Evolutionary conservation across 306 rosid genomes (phyloP).

Genomic region (Quercus parvula): DNA sequence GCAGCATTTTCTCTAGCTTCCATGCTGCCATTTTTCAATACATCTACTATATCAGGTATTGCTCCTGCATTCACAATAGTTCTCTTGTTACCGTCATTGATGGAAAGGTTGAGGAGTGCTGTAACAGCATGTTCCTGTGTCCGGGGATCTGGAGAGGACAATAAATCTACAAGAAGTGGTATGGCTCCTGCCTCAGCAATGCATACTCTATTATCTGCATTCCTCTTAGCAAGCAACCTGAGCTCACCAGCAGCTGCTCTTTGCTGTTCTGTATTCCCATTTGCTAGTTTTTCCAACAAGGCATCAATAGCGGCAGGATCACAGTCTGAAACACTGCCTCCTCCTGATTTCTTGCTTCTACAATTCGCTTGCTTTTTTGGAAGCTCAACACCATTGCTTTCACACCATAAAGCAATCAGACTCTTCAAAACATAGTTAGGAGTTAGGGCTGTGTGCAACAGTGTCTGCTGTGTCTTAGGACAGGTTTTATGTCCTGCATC

Average conservation of each 20-base stretch:
- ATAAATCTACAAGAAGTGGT: conserved; percentile 80
- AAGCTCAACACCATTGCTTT: conserved; percentile 90
- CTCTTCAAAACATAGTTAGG: conserved; percentile 98
- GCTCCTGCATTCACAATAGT: conserved; percentile 90
- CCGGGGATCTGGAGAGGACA: conserved; percentile 77
- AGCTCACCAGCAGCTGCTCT: conserved; percentile 97
- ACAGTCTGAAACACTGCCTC: conserved; percentile 69
- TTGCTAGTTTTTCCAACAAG: conserved; percentile 58
- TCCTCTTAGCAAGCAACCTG: conserved; percentile 93
- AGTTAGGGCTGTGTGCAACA: conserved; percentile 84
- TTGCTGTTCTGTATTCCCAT: conserved; percentile 67
- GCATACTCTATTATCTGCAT: conserved; percentile 87
- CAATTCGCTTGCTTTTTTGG: conserved; percentile 74
- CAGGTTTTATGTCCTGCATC: conserved; percentile 96
- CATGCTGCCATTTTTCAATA: conserved; percentile 85
- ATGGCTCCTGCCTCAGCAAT: conserved; percentile 98
- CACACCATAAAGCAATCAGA: conserved; percentile 92
- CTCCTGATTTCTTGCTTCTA: conserved; percentile 63
- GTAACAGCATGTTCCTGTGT: conserved; percentile 98
- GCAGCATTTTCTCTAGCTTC: conserved; percentile 99
- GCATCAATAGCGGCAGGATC: conserved; percentile 59
- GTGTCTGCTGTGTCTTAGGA: conserved; percentile 92
- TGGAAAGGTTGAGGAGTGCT: conserved; percentile 92
- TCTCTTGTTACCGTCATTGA: conserved; percentile 82
- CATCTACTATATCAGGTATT: conserved; percentile 90